Conservation (phyloP, 2,329 filamentous ascomycete genomes). For the Arthrobotrys conoides region DNA sequence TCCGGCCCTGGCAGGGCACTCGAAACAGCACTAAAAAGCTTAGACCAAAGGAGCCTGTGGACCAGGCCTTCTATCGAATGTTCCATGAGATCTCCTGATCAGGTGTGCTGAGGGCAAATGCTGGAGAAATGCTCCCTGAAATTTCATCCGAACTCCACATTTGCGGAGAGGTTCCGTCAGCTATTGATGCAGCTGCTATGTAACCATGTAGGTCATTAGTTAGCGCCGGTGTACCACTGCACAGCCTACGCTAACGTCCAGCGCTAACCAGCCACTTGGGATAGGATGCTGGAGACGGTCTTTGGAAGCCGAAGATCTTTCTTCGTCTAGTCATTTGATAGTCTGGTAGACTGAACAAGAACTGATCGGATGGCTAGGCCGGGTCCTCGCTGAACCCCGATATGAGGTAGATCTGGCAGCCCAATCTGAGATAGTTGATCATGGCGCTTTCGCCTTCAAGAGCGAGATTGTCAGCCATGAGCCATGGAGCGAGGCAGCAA, state of each 20-base stretch:
- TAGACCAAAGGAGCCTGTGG: constrained; percentile 17
- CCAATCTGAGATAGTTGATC: constrained; percentile 10
- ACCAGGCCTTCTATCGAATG: constrained; percentile 49
- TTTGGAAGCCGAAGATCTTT: constrained; percentile 24
- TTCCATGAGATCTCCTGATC: constrained; percentile 59
- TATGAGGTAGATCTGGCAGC: background rate
- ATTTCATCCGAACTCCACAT: constrained; percentile 54
- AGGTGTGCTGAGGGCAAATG: constrained; percentile 21
- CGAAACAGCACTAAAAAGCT: constrained; percentile 59
- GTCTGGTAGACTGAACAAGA: constrained; percentile 31
- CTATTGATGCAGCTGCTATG: background rate
- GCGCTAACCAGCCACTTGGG: constrained; percentile 25
- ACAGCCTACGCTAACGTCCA: constrained; percentile 14
- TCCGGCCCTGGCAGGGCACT: constrained; percentile 53
- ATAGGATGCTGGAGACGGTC: constrained; percentile 2
- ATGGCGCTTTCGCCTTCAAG: constrained; percentile 22
- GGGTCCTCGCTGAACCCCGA: constrained; percentile 36
- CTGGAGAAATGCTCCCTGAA: constrained; percentile 40
- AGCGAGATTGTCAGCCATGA: constrained; percentile 5
- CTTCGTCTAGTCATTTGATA: constrained; percentile 21
- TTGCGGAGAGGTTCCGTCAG: constrained; percentile 37
- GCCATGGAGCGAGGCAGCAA: constrained; percentile 35
- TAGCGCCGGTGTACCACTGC: constrained; percentile 5
- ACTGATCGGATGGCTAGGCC: constrained; percentile 48
- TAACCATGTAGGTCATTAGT: background rate